A percentile compares a stretch with the other conserved stretches of the same genome.
Conservation (phyloP, 106 monocot species). For the Acanthochlamys bracteata region DNA sequence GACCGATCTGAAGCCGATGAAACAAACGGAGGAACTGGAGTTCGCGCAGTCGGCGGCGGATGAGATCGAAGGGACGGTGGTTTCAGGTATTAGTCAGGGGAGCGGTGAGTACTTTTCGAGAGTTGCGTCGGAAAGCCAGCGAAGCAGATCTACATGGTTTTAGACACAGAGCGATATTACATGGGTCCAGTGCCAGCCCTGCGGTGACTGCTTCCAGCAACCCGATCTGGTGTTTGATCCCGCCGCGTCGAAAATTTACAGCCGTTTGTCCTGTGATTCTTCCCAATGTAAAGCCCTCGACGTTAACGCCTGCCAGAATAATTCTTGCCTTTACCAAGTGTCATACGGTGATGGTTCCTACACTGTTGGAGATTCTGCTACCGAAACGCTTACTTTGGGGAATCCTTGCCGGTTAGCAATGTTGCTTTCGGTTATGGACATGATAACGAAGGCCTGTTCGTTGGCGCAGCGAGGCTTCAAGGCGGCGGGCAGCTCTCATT, state of each 20-base stretch:
- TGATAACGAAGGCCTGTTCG: constrained; percentile 79
- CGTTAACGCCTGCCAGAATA: constrained; percentile 53
- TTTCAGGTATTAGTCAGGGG: constrained; percentile 67
- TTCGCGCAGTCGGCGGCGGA: neutral
- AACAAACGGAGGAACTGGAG: neutral
- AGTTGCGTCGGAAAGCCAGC: constrained; percentile 51
- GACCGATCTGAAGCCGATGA: constrained; percentile 39
- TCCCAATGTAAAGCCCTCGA: constrained; percentile 45
- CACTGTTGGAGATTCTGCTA: constrained; percentile 69
- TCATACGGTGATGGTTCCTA: constrained; percentile 90
- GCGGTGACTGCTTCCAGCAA: constrained; percentile 77
- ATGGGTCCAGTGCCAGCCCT: constrained; percentile 81
- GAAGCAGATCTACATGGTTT: constrained; percentile 46
- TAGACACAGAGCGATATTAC: constrained; percentile 66
- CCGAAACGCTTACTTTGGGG: constrained; percentile 47
- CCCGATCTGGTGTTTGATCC: constrained; percentile 62
- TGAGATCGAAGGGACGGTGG: constrained; percentile 41
- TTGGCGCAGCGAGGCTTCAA: constrained; percentile 64
- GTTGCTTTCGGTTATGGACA: constrained; percentile 72
- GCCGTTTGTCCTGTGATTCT: constrained; percentile 38
- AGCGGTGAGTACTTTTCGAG: constrained; percentile 91
- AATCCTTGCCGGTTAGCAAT: constrained; percentile 23
- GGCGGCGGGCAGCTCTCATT: constrained; percentile 67
- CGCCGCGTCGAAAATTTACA: constrained; percentile 41
- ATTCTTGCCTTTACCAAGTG: constrained; percentile 71